Conservation (phyloP, 805 yeast genomes). For the Priceomyces carsonii region DNA sequence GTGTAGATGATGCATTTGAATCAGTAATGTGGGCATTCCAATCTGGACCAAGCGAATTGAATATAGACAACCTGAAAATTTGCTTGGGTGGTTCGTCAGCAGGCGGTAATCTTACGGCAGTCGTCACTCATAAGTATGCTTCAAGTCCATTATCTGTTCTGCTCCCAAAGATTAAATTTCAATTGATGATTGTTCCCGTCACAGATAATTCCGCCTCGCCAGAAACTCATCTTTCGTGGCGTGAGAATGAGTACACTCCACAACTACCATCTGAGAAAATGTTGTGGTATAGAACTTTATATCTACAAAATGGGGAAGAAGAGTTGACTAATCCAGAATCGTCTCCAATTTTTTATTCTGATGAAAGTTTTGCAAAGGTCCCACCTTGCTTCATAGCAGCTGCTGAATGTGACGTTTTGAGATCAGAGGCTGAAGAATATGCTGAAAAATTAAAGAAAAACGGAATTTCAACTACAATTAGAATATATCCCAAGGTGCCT, state of each 20-base stretch:
- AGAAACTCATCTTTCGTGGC: conserved; percentile 37
- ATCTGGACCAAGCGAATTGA: conserved; percentile 17
- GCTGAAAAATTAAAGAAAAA: conserved; percentile 36
- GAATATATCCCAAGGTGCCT: conserved; percentile 43
- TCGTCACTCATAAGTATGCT: conserved; percentile 33
- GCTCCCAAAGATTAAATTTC: conserved; percentile 37
- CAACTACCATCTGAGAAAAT: conserved; percentile 47
- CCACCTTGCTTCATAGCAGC: conserved; percentile 46
- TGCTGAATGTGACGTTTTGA: conserved; percentile 46
- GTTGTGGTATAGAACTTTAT: conserved; percentile 45
- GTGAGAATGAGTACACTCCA: conserved; percentile 37
- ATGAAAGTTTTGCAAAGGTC: conserved; percentile 34
- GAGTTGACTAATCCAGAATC: conserved; percentile 32
- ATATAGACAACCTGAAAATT: conserved; percentile 30
- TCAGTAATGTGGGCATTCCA: conserved; percentile 31
- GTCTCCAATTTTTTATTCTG: conserved; percentile 43
- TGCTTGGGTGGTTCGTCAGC: conserved; percentile 51
- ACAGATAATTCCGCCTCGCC: conserved; percentile 43
- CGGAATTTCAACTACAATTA: conserved; percentile 35
- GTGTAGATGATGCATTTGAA: conserved; percentile 44
- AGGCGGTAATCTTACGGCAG: conserved; percentile 42
- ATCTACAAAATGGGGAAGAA: conserved; percentile 33
- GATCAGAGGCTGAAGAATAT: conserved; percentile 46
- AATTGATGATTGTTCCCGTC: conserved; percentile 46
- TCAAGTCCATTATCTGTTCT: conserved; percentile 17